phyloP scores from a whole-genome alignment of 2,329 filamentous ascomycete species.

The Pseudogymnoascus sp. region DNA sequence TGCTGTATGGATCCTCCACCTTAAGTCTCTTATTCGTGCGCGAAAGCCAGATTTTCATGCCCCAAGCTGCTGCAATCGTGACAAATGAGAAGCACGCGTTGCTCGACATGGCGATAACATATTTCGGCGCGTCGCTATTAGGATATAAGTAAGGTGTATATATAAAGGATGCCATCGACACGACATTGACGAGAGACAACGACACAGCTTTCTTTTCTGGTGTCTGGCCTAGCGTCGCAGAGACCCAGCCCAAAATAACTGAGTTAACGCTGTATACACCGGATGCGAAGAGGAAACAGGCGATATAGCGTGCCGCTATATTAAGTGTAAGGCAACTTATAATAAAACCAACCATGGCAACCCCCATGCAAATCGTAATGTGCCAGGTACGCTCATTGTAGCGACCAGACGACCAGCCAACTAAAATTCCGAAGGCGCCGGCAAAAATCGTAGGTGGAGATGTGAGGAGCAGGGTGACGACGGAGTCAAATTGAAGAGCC shows the following conservation, averaged over 20 bases:
- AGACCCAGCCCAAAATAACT: constrained; percentile 15
- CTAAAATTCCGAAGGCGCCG: constrained; percentile 30
- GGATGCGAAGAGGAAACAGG: constrained; percentile 14
- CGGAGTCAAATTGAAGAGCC: constrained; percentile 30
- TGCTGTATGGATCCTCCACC: neutral
- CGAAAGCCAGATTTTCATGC: constrained; percentile 26
- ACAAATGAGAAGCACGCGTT: constrained; percentile 23
- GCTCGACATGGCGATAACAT: constrained; percentile 22
- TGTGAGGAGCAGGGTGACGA: constrained; percentile 35
- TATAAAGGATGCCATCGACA: constrained; percentile 30
- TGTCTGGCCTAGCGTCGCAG: constrained; percentile 28
- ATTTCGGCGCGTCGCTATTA: constrained; percentile 26
- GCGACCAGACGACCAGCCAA: constrained; percentile 33
- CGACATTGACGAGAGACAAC: constrained; percentile 30
- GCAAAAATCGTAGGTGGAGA: constrained; percentile 34
- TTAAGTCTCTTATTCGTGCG: constrained; percentile 23
- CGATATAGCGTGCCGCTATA: constrained; percentile 16
- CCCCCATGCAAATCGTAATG: constrained; percentile 28
- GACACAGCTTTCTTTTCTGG: constrained; percentile 31
- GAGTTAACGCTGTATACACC: constrained; percentile 15
- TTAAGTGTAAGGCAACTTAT: constrained; percentile 26
- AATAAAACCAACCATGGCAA: constrained; percentile 27
- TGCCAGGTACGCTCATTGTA: constrained; percentile 32
- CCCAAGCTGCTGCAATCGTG: constrained; percentile 25
- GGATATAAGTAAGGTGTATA: constrained; percentile 32